phyloP scores from a whole-genome alignment of 495 filamentous ascomycete species.

The Lindgomyces ingoldianus region DNA sequence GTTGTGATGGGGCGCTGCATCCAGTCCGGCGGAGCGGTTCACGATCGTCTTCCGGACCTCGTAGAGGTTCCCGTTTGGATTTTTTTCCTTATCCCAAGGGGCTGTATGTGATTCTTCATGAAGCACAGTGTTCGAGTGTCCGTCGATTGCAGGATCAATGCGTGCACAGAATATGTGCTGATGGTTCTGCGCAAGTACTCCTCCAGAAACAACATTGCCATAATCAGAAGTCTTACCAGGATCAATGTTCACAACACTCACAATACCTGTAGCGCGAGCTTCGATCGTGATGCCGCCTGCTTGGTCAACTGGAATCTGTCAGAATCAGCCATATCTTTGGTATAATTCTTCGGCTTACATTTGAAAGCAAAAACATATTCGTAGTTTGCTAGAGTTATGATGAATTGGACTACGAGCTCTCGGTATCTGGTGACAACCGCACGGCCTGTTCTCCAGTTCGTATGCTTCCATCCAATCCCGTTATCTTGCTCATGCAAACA shows the following conservation, averaged over 20 bases:
- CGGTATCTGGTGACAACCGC: conserved; percentile 39
- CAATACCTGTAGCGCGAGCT: conserved; percentile 44
- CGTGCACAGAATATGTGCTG: conserved; percentile 43
- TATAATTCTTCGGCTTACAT: not conserved
- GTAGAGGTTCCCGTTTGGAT: conserved; percentile 42
- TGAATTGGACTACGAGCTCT: conserved; percentile 43
- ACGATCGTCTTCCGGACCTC: conserved; percentile 33
- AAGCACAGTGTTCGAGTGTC: conserved; percentile 34
- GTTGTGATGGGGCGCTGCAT: conserved; percentile 38
- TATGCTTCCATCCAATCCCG: conserved; percentile 46
- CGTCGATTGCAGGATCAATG: conserved; percentile 41
- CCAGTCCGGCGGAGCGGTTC: conserved; percentile 30
- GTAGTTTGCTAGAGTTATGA: conserved; percentile 45
- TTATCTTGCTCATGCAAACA: conserved; percentile 46
- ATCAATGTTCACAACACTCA: conserved; percentile 40
- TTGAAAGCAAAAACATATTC: conserved; percentile 45
- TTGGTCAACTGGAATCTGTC: conserved; percentile 26
- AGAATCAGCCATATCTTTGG: not conserved
- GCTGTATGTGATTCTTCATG: conserved; percentile 38
- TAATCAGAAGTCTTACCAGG: conserved; percentile 38
- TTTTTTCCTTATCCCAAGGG: conserved; percentile 28
- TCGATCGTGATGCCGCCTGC: conserved; percentile 40
- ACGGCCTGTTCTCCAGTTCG: conserved; percentile 38
- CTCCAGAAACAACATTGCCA: conserved; percentile 38
- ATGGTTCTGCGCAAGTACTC: conserved; percentile 41